Evolutionary conservation across 75 land plant genomes (phyloP), one percentile per base, ranked within the genome.

Genomic region (Pinus albicaulis): DNA sequence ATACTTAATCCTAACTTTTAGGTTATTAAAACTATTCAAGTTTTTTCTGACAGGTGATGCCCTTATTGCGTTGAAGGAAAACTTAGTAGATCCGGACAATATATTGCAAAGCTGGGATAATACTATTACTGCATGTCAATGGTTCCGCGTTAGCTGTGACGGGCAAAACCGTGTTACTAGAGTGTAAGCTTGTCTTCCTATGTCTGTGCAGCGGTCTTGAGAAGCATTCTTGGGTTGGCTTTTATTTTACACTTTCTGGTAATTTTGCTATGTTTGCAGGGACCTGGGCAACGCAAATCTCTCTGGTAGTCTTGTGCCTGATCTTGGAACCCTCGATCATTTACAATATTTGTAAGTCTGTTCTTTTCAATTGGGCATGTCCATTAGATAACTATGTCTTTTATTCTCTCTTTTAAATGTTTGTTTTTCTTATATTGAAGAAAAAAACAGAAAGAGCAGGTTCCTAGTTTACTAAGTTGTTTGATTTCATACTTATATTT

Each of bases 61-160:
- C 28, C 79, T 84, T 2, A 55, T 69, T 74, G 77, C 77, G 13
- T 76, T 84, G 26, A 73, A 76, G 36, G 57, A 68, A 68, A 77
- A 76, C 72, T 74, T 85, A 56, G 75, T 55, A 41, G 87, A 85
- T 60, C 86, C 87, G 16, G 22, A 69, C 36, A 85, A 85, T 78
- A 81, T 85, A 31, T 73, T 84, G 14, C 85, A 82, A 52, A 84
- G 85, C 77, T 84, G 85, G 86, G 86, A 84, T 62, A 80, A 85
- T 12, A 84, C 86, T 13, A 56, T 82, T 66, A 85, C 78, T 82
- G 80, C 86, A 19, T 84, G 86, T 53, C 78, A 85, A 8, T 82
- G 84, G 86, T 84, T 84, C 76, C 86, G 82, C 73, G 80, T 84
- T 74, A 82, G 80, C 5, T 84, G 86, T 61, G 71, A 84, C 73